Evolutionary conservation across 2,329 filamentous ascomycete genomes (phyloP).

Genomic region (Stemphylium beticola): DNA sequence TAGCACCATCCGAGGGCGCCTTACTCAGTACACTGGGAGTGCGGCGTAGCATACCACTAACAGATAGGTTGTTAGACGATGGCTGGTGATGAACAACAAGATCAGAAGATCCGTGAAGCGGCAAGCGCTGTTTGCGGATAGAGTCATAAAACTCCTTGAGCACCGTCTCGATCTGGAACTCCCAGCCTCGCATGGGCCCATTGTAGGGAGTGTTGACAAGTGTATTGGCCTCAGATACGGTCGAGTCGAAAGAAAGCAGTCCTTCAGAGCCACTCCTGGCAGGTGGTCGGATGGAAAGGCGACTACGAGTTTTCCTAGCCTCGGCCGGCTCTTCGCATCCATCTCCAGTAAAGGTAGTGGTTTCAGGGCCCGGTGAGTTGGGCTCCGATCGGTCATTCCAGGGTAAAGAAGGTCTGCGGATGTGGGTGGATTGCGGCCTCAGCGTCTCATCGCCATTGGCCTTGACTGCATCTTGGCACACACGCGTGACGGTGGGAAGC

Average conservation of each 20-base stretch:
- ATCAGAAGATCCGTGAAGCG: constrained; percentile 75
- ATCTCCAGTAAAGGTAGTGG: constrained; percentile 36
- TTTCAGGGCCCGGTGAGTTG: constrained; percentile 38
- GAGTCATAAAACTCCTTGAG: constrained; percentile 91
- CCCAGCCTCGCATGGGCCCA: constrained; percentile 80
- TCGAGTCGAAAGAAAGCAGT: constrained; percentile 43
- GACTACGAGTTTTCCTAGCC: constrained; percentile 46
- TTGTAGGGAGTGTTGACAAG: constrained; percentile 79
- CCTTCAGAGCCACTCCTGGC: constrained; percentile 46
- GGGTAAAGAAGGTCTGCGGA: constrained; percentile 43
- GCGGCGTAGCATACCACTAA: constrained; percentile 75
- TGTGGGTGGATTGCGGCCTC: constrained; percentile 42
- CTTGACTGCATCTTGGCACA: constrained; percentile 71
- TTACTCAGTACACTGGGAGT: constrained; percentile 93
- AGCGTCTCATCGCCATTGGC: constrained; percentile 42
- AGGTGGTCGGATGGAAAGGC: constrained; percentile 52
- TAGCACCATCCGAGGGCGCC: constrained; percentile 80
- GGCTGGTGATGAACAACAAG: constrained; percentile 55
- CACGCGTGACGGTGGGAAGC: constrained; percentile 82
- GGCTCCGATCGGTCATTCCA: constrained; percentile 47
- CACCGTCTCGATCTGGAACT: constrained; percentile 85
- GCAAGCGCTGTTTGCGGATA: constrained; percentile 85
- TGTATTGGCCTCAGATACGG: constrained; percentile 67
- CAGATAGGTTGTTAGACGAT: constrained; percentile 68
- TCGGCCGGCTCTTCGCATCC: constrained; percentile 45